Conservation (phyloP, 805 yeast genomes). For the Candida montana region DNA sequence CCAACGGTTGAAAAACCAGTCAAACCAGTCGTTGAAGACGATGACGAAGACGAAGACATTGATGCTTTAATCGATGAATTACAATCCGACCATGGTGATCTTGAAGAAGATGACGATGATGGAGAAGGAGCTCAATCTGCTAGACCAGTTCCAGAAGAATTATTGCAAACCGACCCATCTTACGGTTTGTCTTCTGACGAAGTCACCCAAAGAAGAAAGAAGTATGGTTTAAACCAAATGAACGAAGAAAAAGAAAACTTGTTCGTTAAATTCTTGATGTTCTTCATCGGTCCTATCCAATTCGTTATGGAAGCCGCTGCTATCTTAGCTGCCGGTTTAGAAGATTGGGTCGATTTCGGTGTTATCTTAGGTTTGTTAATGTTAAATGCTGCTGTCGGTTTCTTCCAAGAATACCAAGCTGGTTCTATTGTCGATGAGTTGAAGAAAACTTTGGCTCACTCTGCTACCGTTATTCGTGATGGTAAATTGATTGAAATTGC, state of each 20-base stretch:
- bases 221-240: conserved; percentile 87
- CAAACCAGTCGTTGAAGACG: conserved; percentile 46
- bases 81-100: conserved; percentile 59
- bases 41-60: conserved; percentile 64
- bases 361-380: conserved; percentile 83
- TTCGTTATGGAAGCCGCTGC: conserved; percentile 98
- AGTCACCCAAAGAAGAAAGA: conserved; percentile 79
- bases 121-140: conserved; percentile 48
- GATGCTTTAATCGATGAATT: conserved; percentile 73
- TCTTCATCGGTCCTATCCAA: conserved; percentile 93
- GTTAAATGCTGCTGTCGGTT: conserved; percentile 91
- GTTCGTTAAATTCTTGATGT: conserved; percentile 73
- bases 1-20: conserved; percentile 53
- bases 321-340: conserved; percentile 88
- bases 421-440: conserved; percentile 96
- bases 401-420: conserved; percentile 96
- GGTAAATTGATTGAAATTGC: conserved; percentile 71
- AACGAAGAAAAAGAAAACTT: conserved; percentile 81
- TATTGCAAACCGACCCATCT: conserved; percentile 75
- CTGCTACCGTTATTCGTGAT: conserved; percentile 82
- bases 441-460: conserved; percentile 89
- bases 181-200: conserved; percentile 75
- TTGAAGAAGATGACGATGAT: conserved; percentile 41
- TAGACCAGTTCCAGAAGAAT: conserved; percentile 81
- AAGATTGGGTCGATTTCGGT: conserved; percentile 99